These are phyloP conservation scores for Diaporthe helianthi DNA, from an alignment of 2,329 filamentous ascomycete species.

Conservation along the genomic window DNA sequence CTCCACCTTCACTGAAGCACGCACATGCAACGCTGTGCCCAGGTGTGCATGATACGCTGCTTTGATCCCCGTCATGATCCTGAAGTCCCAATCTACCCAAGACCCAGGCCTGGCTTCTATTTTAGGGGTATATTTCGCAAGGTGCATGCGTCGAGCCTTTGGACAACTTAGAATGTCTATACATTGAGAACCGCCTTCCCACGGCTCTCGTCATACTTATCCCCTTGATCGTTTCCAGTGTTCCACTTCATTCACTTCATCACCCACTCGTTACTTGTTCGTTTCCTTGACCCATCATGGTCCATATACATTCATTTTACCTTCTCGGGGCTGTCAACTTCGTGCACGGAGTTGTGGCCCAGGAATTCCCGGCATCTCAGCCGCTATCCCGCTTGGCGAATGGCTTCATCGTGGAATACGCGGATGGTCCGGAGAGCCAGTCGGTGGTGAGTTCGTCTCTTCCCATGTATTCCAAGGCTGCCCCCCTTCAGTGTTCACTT, in stretches of 20 bases:
- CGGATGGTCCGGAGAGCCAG: conserved; percentile 14
- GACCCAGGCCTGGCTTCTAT: background rate
- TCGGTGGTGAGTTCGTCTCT: background rate
- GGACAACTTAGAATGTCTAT: too few relatives aligned
- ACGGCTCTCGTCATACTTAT: background rate
- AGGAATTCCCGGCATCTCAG: background rate
- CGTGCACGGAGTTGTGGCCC: conserved; percentile 1
- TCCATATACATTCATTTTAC: conserved; percentile 1
- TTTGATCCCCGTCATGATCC: background rate
- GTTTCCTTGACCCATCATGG: background rate
- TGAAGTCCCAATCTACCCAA: background rate
- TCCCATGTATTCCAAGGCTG: too few relatives aligned
- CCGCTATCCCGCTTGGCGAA: conserved; percentile 2
- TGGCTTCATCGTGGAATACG: conserved; percentile 29
- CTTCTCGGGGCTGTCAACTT: conserved; percentile 10
- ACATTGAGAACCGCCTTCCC: background rate
- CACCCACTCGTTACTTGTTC: background rate
- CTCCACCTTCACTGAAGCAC: background rate
- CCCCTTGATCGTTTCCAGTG: background rate
- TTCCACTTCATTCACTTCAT: too few relatives aligned
- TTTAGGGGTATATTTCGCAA: background rate
- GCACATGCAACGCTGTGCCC: too few relatives aligned
- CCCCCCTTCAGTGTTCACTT: too few relatives aligned
- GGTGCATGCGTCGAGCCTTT: background rate
- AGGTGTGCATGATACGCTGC: background rate